Conservation (phyloP, 768 basidiomycete species). For the Kwoniella mangroviensis region DNA sequence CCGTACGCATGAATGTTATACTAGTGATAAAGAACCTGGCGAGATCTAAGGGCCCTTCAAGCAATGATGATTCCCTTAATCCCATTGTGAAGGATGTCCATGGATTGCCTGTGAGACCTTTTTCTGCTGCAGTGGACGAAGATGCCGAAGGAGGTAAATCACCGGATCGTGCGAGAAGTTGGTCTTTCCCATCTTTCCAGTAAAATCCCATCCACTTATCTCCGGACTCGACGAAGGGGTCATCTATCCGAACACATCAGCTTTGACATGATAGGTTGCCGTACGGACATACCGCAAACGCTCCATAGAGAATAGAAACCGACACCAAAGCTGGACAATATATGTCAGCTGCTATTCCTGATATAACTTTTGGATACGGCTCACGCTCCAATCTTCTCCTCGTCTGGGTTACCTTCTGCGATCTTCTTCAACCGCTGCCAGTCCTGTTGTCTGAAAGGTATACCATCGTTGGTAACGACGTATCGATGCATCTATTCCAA, state of each 20-base stretch:
- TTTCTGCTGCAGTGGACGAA: slow-evolving; percentile 55
- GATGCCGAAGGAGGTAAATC: slow-evolving; percentile 58
- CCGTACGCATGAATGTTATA: slow-evolving; percentile 86
- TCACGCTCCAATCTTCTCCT: slow-evolving; percentile 87
- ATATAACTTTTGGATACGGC: background rate
- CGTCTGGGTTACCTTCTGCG: slow-evolving; percentile 93
- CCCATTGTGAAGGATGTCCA: slow-evolving; percentile 94
- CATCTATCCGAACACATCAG: slow-evolving; percentile 32
- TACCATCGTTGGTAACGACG: slow-evolving; percentile 87
- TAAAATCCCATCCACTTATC: slow-evolving; percentile 90
- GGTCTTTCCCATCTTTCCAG: slow-evolving; percentile 92
- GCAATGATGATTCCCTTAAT: slow-evolving; percentile 76
- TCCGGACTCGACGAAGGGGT: slow-evolving; percentile 63
- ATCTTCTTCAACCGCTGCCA: slow-evolving; percentile 91
- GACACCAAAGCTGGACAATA: slow-evolving; percentile 58
- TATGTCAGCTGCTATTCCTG: slow-evolving; percentile 55
- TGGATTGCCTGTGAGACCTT: slow-evolving; percentile 53
- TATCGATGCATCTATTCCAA: slow-evolving; percentile 70
- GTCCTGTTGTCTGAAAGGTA: slow-evolving; percentile 78
- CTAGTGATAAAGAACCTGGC: slow-evolving; percentile 86
- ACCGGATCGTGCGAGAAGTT: slow-evolving; percentile 83
- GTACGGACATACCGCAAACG: slow-evolving; percentile 37
- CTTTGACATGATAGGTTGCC: background rate
- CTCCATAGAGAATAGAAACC: slow-evolving; percentile 53
- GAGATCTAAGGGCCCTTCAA: slow-evolving; percentile 78